Evolutionary conservation across 257 asterid genomes (phyloP).

Genomic region (Capsicum baccatum): DNA sequence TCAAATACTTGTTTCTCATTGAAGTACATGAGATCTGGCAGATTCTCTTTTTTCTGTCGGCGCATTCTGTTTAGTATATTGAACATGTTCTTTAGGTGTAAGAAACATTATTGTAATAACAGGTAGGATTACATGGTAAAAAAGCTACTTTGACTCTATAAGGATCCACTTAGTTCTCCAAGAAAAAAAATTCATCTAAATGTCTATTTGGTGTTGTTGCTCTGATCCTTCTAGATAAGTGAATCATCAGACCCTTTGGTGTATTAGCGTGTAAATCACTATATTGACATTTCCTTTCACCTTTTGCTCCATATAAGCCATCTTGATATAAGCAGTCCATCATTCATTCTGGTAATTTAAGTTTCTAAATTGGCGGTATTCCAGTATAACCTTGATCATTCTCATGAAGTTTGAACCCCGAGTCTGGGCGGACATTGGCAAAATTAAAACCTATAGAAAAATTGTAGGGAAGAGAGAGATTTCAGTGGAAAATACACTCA

Average conservation of each 20-base stretch:
- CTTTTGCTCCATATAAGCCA: conserved; percentile 20
- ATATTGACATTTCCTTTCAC: neutral
- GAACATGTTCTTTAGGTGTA: neutral
- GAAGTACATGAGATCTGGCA: conserved; percentile 15
- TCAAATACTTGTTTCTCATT: neutral
- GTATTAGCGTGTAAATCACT: conserved; percentile 6
- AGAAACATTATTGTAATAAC: neutral
- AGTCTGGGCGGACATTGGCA: neutral
- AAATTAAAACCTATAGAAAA: conserved; percentile 17
- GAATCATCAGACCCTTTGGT: neutral
- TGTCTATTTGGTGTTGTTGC: conserved; percentile 1
- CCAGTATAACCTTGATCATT: neutral
- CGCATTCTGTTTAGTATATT: neutral
- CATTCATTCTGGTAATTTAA: conserved; percentile 15
- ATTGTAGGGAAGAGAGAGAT: neutral
- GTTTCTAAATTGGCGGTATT: conserved; percentile 15
- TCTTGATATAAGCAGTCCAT: conserved; percentile 11
- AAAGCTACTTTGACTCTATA: neutral
- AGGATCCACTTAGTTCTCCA: conserved; percentile 7
- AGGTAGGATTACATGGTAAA: conserved; percentile 7
- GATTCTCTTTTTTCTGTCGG: conserved; percentile 20
- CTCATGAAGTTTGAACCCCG: neutral
- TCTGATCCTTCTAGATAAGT: neutral
- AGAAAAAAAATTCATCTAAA: neutral
- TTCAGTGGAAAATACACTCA: neutral